Conservation (phyloP, 352 stramenopile species). For the Phytophthora constricta region DNA sequence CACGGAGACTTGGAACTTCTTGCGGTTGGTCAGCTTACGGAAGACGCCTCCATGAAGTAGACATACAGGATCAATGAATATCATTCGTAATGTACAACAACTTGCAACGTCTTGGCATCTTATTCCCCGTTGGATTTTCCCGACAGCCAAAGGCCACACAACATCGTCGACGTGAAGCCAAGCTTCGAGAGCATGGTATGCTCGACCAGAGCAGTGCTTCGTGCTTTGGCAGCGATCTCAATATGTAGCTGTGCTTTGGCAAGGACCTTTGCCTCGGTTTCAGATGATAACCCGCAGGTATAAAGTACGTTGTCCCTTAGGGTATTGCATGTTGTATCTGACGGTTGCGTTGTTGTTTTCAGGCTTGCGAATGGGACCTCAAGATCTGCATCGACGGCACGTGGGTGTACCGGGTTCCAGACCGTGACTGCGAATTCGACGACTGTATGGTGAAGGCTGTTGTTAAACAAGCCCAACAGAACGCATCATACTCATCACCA, state of each 20-base stretch:
- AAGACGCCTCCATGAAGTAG: constrained; percentile 28
- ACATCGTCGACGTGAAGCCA: too few species aligned
- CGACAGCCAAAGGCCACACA: too few species aligned
- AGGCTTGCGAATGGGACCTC: constrained; percentile 71
- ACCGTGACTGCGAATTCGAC: constrained; percentile 56
- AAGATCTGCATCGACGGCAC: constrained; percentile 69
- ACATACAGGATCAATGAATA: constrained; percentile 26
- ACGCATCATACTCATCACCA: constrained; percentile 8
- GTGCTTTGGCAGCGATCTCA: background rate
- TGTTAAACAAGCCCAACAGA: background rate
- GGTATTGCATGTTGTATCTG: background rate
- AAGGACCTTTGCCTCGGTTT: background rate
- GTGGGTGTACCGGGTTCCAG: constrained; percentile 62
- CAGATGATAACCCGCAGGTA: constrained; percentile 52
- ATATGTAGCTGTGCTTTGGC: background rate
- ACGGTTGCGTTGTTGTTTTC: background rate
- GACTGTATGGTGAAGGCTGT: constrained; percentile 47
- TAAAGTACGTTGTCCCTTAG: background rate
- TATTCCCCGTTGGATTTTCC: constrained; percentile 17
- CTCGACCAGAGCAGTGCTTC: background rate
- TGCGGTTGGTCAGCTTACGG: constrained; percentile 35
- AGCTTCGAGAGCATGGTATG: background rate
- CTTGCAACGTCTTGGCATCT: too few species aligned
- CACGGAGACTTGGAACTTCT: constrained; percentile 69
- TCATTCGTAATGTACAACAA: constrained; percentile 29